Base-by-base conservation (phyloP, 805 yeast species). In the Ogataea naganishii region DNA sequence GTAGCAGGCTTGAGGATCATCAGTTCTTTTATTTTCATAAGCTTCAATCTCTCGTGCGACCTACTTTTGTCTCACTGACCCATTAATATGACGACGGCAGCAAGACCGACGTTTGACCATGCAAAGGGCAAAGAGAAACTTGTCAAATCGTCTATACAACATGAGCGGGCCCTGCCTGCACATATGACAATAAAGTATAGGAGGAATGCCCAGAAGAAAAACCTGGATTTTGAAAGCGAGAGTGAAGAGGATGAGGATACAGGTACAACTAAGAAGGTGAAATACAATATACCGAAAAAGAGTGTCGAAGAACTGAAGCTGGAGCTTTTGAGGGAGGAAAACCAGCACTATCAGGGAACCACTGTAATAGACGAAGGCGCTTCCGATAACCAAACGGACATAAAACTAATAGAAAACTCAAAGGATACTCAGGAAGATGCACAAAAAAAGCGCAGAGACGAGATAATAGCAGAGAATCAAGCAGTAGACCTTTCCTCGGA, bases 81-180 rank as follows among this genome's bases (percentile, higher is more conserved):
- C 18, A 11, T 14, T 23, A 15, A 21, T 14, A 76, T 77, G 84
- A 73, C 83, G 0, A 72, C 82, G 4, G 80, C 81, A 7, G 81
- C 75, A 44, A 65, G 80, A 46, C 82, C 83, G 0, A 77, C 81
- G 6, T 64, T 77, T 38, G 83, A 76, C 38, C 69, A 69, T 27
- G 80, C 80, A 13, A 64, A 72, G 42, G 76, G 77, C 31, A 72
- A 69, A 29, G 56, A 58, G 1, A 57, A 63, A 28, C 58, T 57
- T 6, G 38, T 32, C 42, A 51, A 35, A 49, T 70, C 78, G 0
- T 42, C 66, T 3, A 72, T 69, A 7, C 56, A 59, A 16, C 81
- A 75, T 42, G 60, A 74, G 8, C 56, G 79, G 27, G 54, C 65
- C 26, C 53, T 69, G 8, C 75, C 80, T 0, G 73, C 72, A 1